Conservation (phyloP, 148 eudicot genomes). For the Polygonum aviculare region DNA sequence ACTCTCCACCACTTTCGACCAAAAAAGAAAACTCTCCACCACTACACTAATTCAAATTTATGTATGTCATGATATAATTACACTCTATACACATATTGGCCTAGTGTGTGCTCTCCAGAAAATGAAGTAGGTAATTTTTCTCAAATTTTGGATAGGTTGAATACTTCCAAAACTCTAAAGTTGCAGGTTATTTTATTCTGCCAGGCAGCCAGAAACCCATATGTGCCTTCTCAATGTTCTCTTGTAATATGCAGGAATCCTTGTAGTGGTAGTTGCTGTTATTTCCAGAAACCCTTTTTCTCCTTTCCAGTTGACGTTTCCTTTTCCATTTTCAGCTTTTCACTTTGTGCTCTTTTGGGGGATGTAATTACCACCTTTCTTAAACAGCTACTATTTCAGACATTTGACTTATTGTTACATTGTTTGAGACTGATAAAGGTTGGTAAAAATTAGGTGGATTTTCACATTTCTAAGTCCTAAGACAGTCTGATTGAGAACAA, state of each 20-base stretch:
- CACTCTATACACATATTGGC: not conserved
- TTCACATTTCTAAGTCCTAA: not conserved
- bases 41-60: not conserved
- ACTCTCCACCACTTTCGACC: not conserved
- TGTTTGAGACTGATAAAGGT: not conserved
- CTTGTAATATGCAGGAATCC: not conserved
- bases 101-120: not conserved
- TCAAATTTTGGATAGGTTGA: not conserved
- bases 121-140: not conserved
- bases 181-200: not conserved
- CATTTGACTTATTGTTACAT: not conserved
- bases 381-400: not conserved
- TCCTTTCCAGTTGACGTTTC: not conserved
- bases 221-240: not conserved
- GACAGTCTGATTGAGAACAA: not conserved
- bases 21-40: not conserved
- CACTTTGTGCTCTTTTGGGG: not conserved
- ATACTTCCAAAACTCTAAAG: constrained; percentile 1
- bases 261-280: not conserved
- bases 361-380: not conserved
- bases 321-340: not conserved
- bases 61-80: not conserved
- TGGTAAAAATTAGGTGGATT: not conserved
- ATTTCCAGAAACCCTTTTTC: not conserved
- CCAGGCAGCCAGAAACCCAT: not conserved